Percentiles rank a stretch among this genome's conserved stretches.
Conservation (phyloP, 2,329 filamentous ascomycete genomes). For the Stachybotrys chlorohalonatus region DNA sequence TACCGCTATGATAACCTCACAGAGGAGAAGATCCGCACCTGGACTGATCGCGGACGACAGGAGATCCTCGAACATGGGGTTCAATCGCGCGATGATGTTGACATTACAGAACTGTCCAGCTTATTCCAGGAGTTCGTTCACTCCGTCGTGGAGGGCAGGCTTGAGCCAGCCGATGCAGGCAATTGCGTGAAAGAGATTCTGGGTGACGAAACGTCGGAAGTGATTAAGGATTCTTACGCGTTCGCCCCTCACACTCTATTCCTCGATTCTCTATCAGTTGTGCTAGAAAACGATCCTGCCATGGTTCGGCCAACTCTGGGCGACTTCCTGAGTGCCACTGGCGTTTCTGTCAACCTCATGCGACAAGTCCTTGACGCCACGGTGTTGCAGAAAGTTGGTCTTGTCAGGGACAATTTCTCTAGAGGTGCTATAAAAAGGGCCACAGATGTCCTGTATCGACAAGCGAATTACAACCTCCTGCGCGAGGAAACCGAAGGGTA, state of each 20-base stretch:
- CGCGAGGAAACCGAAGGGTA: conserved; percentile 96
- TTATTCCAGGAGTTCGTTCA: conserved; percentile 81
- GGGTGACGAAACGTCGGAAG: conserved; percentile 41
- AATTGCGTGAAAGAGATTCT: conserved; percentile 66
- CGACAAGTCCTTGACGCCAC: conserved; percentile 75
- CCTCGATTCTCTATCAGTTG: conserved; percentile 72
- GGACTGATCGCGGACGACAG: conserved; percentile 59
- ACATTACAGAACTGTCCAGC: conserved; percentile 57
- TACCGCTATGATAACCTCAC: conserved; percentile 74
- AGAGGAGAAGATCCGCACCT: conserved; percentile 55
- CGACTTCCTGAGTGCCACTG: conserved; percentile 62
- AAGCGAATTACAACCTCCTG: conserved; percentile 92
- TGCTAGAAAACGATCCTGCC: conserved; percentile 60
- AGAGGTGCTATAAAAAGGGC: conserved; percentile 80
- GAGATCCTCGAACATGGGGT: conserved; percentile 57
- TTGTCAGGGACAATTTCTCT: conserved; percentile 79
- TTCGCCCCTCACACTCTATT: conserved; percentile 65
- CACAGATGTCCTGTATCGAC: conserved; percentile 87
- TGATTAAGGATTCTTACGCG: conserved; percentile 37
- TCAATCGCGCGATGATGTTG: conserved; percentile 56
- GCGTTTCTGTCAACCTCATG: conserved; percentile 62
- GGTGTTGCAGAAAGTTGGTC: conserved; percentile 63
- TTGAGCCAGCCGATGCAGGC: conserved; percentile 63
- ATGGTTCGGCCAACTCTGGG: conserved; percentile 44
- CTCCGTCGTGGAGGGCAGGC: conserved; percentile 59